Evolutionary conservation across 768 basidiomycete genomes (phyloP).

Genomic region (Panus rudis): DNA sequence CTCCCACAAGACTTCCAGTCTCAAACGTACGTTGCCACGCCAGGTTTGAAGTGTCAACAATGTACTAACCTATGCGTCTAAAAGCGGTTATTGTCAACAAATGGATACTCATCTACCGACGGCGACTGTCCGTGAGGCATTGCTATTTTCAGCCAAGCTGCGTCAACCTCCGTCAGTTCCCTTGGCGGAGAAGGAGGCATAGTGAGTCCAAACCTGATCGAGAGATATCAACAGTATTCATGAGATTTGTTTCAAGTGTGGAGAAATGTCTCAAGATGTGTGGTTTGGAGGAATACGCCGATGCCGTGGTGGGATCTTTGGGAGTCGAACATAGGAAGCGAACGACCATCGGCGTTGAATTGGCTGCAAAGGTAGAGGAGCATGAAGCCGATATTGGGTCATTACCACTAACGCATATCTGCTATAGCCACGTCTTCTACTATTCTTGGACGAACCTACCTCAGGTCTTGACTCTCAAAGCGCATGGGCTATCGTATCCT

Average conservation of each 20-base stretch:
- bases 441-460: slow-evolving; percentile 89
- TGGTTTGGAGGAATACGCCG: slow-evolving; percentile 57
- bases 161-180: slow-evolving; percentile 67
- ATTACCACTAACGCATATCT: too few relatives aligned
- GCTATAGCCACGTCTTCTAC: slow-evolving; percentile 54
- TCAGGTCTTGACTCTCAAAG: slow-evolving; percentile 81
- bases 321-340: slow-evolving; percentile 73
- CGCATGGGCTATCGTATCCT: slow-evolving; percentile 75
- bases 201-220: slow-evolving; percentile 40
- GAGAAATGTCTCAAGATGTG: slow-evolving; percentile 54
- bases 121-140: slow-evolving; percentile 73
- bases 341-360: slow-evolving; percentile 81
- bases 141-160: slow-evolving; percentile 71
- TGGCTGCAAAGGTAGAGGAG: too few relatives aligned
- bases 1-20: slow-evolving; percentile 45
- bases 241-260: slow-evolving; percentile 27
- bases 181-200: slow-evolving; percentile 66
- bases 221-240: background rate
- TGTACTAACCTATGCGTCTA: background rate
- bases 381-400: slow-evolving; percentile 16
- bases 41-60: background rate
- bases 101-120: slow-evolving; percentile 73
- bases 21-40: slow-evolving; percentile 32
- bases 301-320: slow-evolving; percentile 62
- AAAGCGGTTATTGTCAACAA: slow-evolving; percentile 80